phyloP scores from a whole-genome alignment of 73 alveolate genomes.

The Tetrahymena thermophila region DNA sequence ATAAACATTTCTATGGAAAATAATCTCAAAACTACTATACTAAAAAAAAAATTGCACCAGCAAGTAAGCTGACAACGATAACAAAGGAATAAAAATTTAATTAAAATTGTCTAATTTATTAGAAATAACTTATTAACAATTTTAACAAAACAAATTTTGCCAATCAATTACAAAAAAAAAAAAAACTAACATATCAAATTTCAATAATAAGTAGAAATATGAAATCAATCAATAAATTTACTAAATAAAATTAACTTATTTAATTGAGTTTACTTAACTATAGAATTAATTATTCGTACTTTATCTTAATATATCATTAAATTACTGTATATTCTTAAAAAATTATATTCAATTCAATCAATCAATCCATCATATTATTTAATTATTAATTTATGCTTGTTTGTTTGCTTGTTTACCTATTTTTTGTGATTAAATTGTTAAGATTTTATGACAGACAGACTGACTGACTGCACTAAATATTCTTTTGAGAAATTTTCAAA shows the following conservation, averaged over 20 bases:
- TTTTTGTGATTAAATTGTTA: too few relatives aligned
- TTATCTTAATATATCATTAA: too few relatives aligned
- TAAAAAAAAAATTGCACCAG: background rate
- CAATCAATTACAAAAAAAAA: too few relatives aligned
- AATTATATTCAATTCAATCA: background rate
- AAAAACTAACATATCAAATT: background rate
- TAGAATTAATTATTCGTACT: background rate
- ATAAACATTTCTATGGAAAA: background rate
- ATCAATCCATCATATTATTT: too few relatives aligned
- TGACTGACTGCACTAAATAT: too few relatives aligned
- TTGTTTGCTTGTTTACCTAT: too few relatives aligned
- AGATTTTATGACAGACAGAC: too few relatives aligned
- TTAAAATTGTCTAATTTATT: background rate
- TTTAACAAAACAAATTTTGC: background rate
- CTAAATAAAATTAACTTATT: background rate
- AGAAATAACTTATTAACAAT: background rate
- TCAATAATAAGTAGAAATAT: background rate
- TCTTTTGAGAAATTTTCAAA: too few relatives aligned
- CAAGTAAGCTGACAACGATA: background rate
- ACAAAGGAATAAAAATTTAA: background rate
- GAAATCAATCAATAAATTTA: too few relatives aligned
- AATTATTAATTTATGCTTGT: too few relatives aligned
- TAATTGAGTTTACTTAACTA: background rate
- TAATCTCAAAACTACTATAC: background rate
- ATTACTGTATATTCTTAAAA: background rate